phyloP scores from a whole-genome alignment of 2,329 filamentous ascomycete species.

The Dryadomyces quercus-mongolicae region DNA sequence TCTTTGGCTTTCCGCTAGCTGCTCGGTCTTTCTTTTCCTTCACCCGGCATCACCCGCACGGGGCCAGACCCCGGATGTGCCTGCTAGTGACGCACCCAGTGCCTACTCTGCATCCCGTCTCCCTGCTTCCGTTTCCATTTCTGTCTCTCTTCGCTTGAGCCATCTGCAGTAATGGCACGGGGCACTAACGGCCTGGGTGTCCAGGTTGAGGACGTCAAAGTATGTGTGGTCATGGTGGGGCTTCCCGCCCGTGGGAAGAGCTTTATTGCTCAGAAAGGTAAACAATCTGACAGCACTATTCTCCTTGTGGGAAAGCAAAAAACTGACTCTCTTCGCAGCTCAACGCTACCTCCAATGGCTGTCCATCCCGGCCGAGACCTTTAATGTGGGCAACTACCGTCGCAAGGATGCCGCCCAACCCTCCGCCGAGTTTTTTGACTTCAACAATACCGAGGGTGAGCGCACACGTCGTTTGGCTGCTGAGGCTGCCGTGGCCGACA shows the following conservation, averaged over 20 bases:
- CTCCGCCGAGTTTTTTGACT: constrained; percentile 91
- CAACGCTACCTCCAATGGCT: constrained; percentile 95
- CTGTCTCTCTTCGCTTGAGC: neutral
- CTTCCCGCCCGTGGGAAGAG: constrained; percentile 93
- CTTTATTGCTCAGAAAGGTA: constrained; percentile 94
- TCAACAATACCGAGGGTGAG: constrained; percentile 79
- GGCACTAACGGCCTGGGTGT: constrained; percentile 56
- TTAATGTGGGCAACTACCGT: constrained; percentile 96
- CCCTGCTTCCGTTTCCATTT: neutral
- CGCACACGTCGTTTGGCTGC: constrained; percentile 77
- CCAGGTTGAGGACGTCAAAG: constrained; percentile 89
- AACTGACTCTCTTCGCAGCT: constrained; percentile 37
- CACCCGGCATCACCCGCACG: constrained; percentile 12
- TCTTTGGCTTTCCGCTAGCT: neutral
- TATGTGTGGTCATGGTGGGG: constrained; percentile 98
- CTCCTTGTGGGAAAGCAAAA: neutral
- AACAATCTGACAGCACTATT: constrained; percentile 14
- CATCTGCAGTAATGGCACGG: constrained; percentile 28
- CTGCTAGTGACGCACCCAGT: neutral
- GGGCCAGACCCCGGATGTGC: neutral
- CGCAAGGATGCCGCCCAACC: constrained; percentile 83
- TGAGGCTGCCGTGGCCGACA: constrained; percentile 83
- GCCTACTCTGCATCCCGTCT: neutral
- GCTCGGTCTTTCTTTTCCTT: neutral
- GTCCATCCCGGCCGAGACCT: constrained; percentile 83